Evolutionary conservation across 805 yeast species (phyloP), one percentile per base, ranked within the genome.

Genomic region (Kazachstania bromeliacearum): DNA sequence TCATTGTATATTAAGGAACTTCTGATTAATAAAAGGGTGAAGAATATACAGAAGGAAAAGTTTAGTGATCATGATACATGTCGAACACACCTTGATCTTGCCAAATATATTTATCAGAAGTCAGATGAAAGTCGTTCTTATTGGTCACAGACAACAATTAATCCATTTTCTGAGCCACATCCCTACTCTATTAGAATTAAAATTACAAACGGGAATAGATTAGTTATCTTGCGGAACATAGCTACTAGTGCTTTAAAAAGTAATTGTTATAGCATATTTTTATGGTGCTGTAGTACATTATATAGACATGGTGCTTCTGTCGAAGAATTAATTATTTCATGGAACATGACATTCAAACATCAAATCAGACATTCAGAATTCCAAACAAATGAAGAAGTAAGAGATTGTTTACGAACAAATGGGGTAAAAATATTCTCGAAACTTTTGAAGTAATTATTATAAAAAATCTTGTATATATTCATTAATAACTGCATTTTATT

Each of bases 261-360:
- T 8, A 25, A 39, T 5, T 42, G 54, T 14, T 37, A 34, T 14
- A 55, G 53, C 25, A 43, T 53, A 3, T 48, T 46, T 27, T 28
- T 33, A 4, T 56, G 61, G 61, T 48, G 53, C 16, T 47, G 56
- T 27, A 31, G 49, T 1, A 47, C 45, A 28, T 31, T 55, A 29
- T 45, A 46, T 26, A 30, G 39, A 10, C 25, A 36, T 10, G 60
- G 60, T 15, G 34, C 49, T 28, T 38, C 52, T 0, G 27, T 26
- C 3, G 36, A 48, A 7, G 60, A 54, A 33, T 34, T 55, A n/a
- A 26, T 41, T 9, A n/a, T 45, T 1, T 50, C 49, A 31, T 53
- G 58, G 56, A 48, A 50, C 25, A 33, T 41, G 18, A 45, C 42
- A 22, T 35, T 48, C 9, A 49, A 51, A 22, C 44, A 50, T 29